A percentile compares a stretch with the other conserved stretches of the same genome.
phyloP scores from a whole-genome alignment of 2,329 filamentous ascomycete species.

The Phialocephala subalpina region DNA sequence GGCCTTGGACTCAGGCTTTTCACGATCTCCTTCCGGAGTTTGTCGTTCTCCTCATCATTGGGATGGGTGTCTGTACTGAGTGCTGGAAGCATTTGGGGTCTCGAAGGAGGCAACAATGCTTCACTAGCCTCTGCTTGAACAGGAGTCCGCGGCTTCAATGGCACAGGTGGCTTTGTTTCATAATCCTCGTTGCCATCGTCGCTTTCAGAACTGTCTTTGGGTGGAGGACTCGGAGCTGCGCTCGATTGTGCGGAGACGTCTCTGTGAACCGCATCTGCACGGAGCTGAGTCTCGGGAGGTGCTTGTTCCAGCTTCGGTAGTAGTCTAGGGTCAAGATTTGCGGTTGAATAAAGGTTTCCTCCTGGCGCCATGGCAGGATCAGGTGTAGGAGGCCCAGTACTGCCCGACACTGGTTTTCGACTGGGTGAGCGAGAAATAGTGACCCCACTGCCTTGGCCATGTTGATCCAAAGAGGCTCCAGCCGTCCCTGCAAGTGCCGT shows the following conservation, averaged over 20 bases:
- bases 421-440: conserved; percentile 3
- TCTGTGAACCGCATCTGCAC: conserved; percentile 38
- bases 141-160: conserved; percentile 22
- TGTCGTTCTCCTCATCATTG: conserved; percentile 69
- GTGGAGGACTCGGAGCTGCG: conserved; percentile 53
- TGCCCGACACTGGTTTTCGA: conserved; percentile 6
- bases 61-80: conserved; percentile 33
- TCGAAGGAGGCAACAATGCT: conserved; percentile 16
- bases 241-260: conserved; percentile 45
- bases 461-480: not conserved
- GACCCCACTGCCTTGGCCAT: not conserved
- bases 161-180: conserved; percentile 22
- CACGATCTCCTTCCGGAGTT: conserved; percentile 77
- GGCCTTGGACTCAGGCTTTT: conserved; percentile 67
- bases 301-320: conserved; percentile 34
- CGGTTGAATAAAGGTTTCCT: conserved; percentile 36
- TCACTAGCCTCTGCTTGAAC: conserved; percentile 20
- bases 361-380: conserved; percentile 35
- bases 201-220: conserved; percentile 50
- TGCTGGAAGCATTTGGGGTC: conserved; percentile 30
- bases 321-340: conserved; percentile 36
- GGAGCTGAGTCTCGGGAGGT: conserved; percentile 35
- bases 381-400: conserved; percentile 33
- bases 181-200: conserved; percentile 12
- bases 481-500: conserved; percentile 50